Evolutionary conservation across 345 rosid species (phyloP).

Genomic region (Citrus australasica): DNA sequence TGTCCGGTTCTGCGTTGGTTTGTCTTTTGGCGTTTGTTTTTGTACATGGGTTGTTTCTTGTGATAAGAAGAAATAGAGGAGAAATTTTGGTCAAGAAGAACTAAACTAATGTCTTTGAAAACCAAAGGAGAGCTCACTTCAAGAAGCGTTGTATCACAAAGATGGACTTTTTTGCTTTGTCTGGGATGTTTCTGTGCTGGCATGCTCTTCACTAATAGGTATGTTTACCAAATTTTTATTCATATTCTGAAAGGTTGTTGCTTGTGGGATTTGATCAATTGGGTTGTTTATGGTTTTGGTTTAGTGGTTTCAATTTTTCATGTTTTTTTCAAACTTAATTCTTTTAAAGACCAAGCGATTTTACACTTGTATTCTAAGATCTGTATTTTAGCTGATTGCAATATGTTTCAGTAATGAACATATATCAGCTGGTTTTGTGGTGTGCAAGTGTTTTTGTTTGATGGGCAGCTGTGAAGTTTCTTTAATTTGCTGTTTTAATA

Average conservation of each 20-base stretch:
- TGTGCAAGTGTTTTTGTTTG: not conserved
- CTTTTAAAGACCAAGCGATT: not conserved
- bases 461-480: not conserved
- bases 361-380: slow-evolving; percentile 10
- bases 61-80: slow-evolving; percentile 5
- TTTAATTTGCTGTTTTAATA: not conserved
- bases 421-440: not conserved
- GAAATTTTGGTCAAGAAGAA: not conserved
- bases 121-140: slow-evolving; percentile 59
- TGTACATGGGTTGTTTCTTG: slow-evolving; percentile 18
- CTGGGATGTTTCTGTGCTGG: slow-evolving; percentile 80
- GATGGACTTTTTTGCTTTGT: slow-evolving; percentile 75
- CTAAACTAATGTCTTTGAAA: slow-evolving; percentile 50
- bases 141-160: slow-evolving; percentile 55
- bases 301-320: not conserved
- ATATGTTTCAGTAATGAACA: not conserved
- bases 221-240: slow-evolving; percentile 2
- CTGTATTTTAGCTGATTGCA: slow-evolving; percentile 8
- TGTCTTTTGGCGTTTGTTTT: not conserved
- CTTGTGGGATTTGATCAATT: not conserved
- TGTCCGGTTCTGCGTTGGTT: slow-evolving; percentile 14
- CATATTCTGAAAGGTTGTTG: not conserved
- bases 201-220: slow-evolving; percentile 86
- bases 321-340: not conserved
- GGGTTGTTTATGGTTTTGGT: not conserved